Evolutionary conservation across 495 filamentous ascomycete genomes (phyloP).

Genomic region (Neurospora intermedia): DNA sequence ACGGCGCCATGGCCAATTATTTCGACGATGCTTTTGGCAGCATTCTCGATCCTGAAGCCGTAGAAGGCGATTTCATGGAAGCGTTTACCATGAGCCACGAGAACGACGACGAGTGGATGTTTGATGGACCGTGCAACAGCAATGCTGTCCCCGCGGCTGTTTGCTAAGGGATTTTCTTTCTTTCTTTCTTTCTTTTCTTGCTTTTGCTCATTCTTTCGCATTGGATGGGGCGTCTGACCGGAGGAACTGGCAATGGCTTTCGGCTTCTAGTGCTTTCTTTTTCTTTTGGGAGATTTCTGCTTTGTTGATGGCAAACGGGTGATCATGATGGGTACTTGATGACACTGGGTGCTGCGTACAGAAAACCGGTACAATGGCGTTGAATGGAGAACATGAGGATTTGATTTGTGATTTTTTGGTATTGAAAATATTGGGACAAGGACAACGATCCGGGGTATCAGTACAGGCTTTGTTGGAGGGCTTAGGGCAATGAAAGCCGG

Average conservation of each 20-base stretch:
- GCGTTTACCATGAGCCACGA: neutral
- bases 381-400: neutral
- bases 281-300: neutral
- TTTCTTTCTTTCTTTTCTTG: slow-evolving; percentile 1
- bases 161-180: neutral
- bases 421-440: neutral
- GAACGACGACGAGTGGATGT: slow-evolving; percentile 1
- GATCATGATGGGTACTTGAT: neutral
- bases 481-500: neutral
- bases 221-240: neutral
- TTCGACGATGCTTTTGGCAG: neutral
- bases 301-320: neutral
- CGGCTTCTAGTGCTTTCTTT: neutral
- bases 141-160: neutral
- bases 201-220: neutral
- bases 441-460: neutral
- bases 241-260: neutral
- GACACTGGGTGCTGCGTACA: neutral
- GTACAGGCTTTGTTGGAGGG: neutral
- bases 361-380: neutral
- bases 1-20: neutral
- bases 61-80: neutral
- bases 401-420: neutral
- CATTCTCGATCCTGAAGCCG: neutral
- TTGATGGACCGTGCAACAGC: neutral